A percentile compares a stretch with the other conserved stretches of the same genome.
Conservation (phyloP, 176 grass and related monocot species). For the Oryza glaberrima region DNA sequence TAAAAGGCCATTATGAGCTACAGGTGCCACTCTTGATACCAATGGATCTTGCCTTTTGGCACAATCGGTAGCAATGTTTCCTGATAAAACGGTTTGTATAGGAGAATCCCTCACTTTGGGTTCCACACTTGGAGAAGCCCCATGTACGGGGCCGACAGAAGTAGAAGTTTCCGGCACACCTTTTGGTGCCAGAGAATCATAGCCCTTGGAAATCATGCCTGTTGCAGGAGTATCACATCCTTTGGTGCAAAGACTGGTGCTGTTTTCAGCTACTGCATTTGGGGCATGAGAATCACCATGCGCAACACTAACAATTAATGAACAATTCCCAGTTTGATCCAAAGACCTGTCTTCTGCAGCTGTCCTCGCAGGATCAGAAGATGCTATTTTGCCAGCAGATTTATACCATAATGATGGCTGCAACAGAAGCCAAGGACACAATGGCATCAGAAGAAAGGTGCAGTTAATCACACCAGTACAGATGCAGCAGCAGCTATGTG, state of each 20-base stretch:
- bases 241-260: conserved; percentile 32
- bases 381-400: conserved; percentile 32
- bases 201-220: neutral
- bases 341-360: conserved; percentile 33
- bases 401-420: conserved; percentile 61
- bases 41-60: conserved; percentile 40
- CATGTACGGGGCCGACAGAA: conserved; percentile 13
- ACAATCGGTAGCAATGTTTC: conserved; percentile 19
- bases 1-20: conserved; percentile 38
- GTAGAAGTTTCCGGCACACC: conserved; percentile 36
- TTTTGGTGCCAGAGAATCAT: conserved; percentile 27
- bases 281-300: conserved; percentile 26
- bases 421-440: conserved; percentile 36
- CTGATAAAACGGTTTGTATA: conserved; percentile 25
- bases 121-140: conserved; percentile 29
- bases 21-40: conserved; percentile 46
- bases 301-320: conserved; percentile 22
- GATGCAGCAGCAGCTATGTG: neutral
- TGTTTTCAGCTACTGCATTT: conserved; percentile 24
- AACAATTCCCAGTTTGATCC: conserved; percentile 24
- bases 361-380: conserved; percentile 31
- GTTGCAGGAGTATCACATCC: conserved; percentile 17
- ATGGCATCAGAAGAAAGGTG: neutral
- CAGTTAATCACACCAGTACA: conserved; percentile 5
- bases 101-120: conserved; percentile 24